Percentiles rank a stretch among this genome's conserved stretches.
Evolutionary conservation across 306 rosid species (phyloP).

Genomic region (Inga leiocalycina): DNA sequence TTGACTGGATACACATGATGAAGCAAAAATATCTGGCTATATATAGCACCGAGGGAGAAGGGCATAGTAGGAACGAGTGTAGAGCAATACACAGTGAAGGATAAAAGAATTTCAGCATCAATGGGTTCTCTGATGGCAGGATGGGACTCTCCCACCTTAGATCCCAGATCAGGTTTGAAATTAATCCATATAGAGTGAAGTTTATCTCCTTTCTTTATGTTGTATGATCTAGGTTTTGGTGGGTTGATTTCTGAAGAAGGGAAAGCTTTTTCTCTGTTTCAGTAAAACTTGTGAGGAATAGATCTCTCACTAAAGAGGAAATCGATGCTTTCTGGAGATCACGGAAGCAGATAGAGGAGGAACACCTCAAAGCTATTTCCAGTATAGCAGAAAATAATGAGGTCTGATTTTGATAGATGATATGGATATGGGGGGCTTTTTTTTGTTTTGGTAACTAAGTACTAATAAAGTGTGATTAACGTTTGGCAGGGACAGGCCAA

Average conservation of each 20-base stretch:
- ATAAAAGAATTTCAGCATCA: background rate
- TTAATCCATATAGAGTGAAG: background rate
- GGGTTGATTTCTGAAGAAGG: background rate
- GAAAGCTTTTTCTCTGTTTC: background rate
- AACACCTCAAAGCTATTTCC: slow-evolving; percentile 57
- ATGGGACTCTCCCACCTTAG: slow-evolving; percentile 53
- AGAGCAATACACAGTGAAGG: background rate
- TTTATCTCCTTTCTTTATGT: background rate
- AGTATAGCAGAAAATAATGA: slow-evolving; percentile 28
- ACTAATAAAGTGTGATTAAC: background rate
- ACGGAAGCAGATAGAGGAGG: slow-evolving; percentile 52
- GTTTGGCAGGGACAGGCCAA: slow-evolving; percentile 14
- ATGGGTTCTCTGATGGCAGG: slow-evolving; percentile 96
- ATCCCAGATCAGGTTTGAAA: slow-evolving; percentile 58
- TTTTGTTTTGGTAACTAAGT: no score
- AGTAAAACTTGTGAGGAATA: slow-evolving; percentile 52
- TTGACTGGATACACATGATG: background rate
- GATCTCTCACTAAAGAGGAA: slow-evolving; percentile 65
- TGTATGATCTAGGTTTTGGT: background rate
- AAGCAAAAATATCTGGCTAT: background rate
- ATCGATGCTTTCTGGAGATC: slow-evolving; percentile 64
- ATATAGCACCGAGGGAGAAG: background rate
- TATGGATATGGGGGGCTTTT: background rate
- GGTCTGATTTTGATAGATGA: slow-evolving; percentile 32
- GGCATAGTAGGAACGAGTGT: background rate